A percentile compares a stretch with the other conserved stretches of the same genome.
phyloP scores from a whole-genome alignment of 2,329 filamentous ascomycete species.

The Onygenales sp. region DNA sequence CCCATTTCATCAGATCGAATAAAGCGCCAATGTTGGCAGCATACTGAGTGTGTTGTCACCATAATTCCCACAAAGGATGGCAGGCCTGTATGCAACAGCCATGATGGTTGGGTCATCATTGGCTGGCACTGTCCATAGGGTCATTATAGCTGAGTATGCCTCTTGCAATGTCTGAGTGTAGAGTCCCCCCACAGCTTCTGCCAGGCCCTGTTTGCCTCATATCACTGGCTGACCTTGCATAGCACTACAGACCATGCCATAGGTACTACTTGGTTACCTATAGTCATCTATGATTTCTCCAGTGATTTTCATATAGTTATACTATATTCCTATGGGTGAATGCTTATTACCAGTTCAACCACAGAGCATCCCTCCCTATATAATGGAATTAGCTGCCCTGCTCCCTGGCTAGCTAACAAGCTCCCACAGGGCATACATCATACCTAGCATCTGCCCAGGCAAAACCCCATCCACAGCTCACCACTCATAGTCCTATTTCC shows the following conservation, averaged over 20 bases:
- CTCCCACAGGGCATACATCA: no score
- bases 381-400: constrained; percentile 3
- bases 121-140: constrained; percentile 33
- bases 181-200: background rate
- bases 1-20: background rate
- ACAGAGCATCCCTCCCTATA: background rate
- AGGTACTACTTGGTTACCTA: background rate
- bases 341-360: no score
- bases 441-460: background rate
- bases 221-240: background rate
- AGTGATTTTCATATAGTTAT: background rate
- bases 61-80: constrained; percentile 22
- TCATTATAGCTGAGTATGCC: constrained; percentile 21
- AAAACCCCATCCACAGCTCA: background rate
- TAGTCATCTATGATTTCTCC: background rate
- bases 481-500: no score
- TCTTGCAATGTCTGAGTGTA: background rate
- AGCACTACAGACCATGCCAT: background rate
- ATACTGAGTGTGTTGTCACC: background rate
- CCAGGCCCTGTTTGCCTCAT: background rate
- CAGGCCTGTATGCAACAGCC: constrained; percentile 40
- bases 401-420: background rate
- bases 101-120: constrained; percentile 38
- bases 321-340: no score
- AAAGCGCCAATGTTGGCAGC: background rate